Evolutionary conservation across 352 stramenopile genomes (phyloP).

Genomic region (Globisporangium orthogonon): DNA sequence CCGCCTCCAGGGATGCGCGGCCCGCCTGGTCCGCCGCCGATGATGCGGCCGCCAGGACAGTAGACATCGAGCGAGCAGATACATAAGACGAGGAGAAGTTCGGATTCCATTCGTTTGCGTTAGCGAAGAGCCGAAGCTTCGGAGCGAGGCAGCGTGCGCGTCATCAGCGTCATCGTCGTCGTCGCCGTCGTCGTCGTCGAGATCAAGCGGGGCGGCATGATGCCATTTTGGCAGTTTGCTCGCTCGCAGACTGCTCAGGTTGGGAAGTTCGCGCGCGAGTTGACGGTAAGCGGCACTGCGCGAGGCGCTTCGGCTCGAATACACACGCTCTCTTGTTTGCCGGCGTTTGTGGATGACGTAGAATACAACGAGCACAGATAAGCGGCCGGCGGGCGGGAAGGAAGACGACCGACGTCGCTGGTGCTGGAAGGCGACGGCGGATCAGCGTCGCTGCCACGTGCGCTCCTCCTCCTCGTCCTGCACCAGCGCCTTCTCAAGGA

Average conservation of each 20-base stretch:
- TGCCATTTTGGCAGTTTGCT: too few relatives aligned
- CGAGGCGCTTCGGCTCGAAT: not conserved
- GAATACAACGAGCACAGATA: not conserved
- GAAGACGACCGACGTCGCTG: not conserved
- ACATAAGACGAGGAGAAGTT: not conserved
- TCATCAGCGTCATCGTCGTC: not conserved
- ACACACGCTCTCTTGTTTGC: not conserved
- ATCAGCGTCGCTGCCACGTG: constrained; percentile 27
- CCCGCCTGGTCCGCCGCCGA: constrained; percentile 44
- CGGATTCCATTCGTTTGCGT: not conserved
- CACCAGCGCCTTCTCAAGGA: constrained; percentile 73
- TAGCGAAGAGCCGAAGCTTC: too few relatives aligned
- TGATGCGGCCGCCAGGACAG: constrained; percentile 48
- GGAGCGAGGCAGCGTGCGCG: too few relatives aligned
- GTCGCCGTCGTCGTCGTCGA: too few relatives aligned
- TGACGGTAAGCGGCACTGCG: not conserved
- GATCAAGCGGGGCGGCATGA: too few relatives aligned
- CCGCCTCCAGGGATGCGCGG: constrained; percentile 71
- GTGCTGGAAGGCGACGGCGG: not conserved
- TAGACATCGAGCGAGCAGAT: constrained; percentile 19
- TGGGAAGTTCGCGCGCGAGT: not conserved
- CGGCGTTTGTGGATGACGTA: not conserved
- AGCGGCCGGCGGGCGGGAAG: not conserved
- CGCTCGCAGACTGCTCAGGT: not conserved
- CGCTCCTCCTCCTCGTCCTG: constrained; percentile 55